Evolutionary conservation across 345 rosid species (phyloP), one percentile per base, ranked within the genome.

Genomic region (Arabis hirsuta): DNA sequence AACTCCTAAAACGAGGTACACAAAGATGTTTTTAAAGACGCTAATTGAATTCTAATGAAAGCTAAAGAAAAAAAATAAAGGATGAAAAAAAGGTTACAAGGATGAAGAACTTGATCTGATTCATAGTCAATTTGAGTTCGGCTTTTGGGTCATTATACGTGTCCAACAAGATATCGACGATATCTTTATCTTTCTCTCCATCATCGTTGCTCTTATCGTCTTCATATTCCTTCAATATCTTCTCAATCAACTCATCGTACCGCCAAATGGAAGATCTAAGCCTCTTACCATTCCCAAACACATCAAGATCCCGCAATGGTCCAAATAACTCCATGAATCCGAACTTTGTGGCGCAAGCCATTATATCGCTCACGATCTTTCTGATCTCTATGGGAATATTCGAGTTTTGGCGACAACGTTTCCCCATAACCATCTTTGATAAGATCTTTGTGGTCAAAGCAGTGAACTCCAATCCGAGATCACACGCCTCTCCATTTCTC

Each of bases 61-160:
- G 5, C 0, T 53, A 29, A 43, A 9, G 7, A 16, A 7, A 36
- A 31, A 9, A 0, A 29, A 27, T 27, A 27, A 0, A 39, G 9
- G 39, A 22, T 22, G 56, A 22, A 24, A 9, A 39, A 13, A 1
- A 19, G 4, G 88, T 86, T 62, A 88, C 97, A 3, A 87, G 82
- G 73, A 88, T 75, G 81, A 87, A 85, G 62, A 77, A 81, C 59
- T 90, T 88, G 77, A 88, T 84, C 61, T 88, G 87, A 52, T 81
- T 73, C 79, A 81, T 84, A 8, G 90, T 83, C 55, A 88, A n/a
- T 59, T 75, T 82, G 60, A 81, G 68, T 54, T 85, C 92, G 4
- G 89, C 81, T 68, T 67, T 57, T 0, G 82, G 42, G 29, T 88
- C 88, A 51, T 71, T 78, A 19, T 74, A 84, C 6, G 85, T 80